These are phyloP conservation scores for Capsicum chinense DNA, from an alignment of 257 asterid genomes.

Conservation along the genomic window DNA sequence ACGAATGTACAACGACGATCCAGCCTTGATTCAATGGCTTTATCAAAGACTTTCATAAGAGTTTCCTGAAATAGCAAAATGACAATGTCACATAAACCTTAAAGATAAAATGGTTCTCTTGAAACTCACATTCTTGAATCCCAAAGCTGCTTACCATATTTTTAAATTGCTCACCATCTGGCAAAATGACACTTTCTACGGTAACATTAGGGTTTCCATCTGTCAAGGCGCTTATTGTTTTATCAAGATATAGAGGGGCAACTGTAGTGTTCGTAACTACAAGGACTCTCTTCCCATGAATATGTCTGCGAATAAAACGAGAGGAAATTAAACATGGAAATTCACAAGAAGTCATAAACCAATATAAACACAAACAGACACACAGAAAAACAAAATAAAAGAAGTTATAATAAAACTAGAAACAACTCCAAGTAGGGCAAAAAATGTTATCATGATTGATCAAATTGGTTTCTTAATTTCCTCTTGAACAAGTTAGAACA, in stretches of 20 bases:
- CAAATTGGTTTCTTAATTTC: not conserved
- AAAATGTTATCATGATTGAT: not conserved
- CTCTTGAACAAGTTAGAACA: not conserved
- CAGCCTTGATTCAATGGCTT: conserved; percentile 90
- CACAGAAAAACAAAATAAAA: not conserved
- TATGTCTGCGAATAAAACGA: conserved; percentile 61
- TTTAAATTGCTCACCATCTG: conserved; percentile 93
- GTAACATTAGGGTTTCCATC: conserved; percentile 76
- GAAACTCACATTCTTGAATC: conserved; percentile 19
- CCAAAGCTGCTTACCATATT: conserved; percentile 68
- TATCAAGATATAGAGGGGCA: conserved; percentile 87
- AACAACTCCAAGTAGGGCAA: not conserved
- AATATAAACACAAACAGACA: not conserved
- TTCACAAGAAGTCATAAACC: not conserved
- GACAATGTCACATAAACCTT: conserved; percentile 29
- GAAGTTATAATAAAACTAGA: not conserved
- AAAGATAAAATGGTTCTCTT: conserved; percentile 25
- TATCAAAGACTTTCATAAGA: conserved; percentile 90
- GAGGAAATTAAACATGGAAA: not conserved
- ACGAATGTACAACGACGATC: conserved; percentile 93
- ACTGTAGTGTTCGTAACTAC: conserved; percentile 91
- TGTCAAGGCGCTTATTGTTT: conserved; percentile 80
- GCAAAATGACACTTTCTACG: conserved; percentile 87
- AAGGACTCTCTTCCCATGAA: conserved; percentile 94
- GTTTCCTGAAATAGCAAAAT: conserved; percentile 62